These are phyloP conservation scores for Pisolithus sp. DNA, from an alignment of 768 basidiomycete genomes.

Conservation along the genomic window DNA sequence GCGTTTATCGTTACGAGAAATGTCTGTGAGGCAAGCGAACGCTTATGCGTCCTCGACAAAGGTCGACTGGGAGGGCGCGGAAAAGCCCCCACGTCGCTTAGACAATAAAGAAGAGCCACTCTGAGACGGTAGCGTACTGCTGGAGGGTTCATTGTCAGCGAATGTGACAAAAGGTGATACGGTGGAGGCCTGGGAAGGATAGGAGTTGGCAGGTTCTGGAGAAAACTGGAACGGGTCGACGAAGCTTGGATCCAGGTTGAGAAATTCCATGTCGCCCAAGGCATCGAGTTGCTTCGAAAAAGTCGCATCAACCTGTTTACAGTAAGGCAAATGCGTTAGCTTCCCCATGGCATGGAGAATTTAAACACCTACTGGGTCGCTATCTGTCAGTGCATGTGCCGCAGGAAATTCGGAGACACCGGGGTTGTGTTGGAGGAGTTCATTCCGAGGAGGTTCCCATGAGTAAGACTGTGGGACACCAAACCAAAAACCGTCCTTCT, in stretches of 20 bases:
- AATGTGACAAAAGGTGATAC: not conserved
- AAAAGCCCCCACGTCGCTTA: not conserved
- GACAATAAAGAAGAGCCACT: not conserved
- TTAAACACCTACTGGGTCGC: not conserved
- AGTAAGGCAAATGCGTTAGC: not conserved
- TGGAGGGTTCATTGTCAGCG: not conserved
- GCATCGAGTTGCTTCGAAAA: constrained; percentile 3
- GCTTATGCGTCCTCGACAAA: too few species aligned
- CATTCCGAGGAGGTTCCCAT: not conserved
- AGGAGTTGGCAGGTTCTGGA: not conserved
- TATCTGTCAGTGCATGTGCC: not conserved
- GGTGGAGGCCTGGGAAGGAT: not conserved
- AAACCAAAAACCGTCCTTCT: constrained; percentile 10
- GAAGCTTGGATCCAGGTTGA: constrained; percentile 15
- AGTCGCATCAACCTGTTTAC: not conserved
- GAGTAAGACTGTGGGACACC: constrained; percentile 3
- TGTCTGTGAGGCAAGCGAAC: too few species aligned
- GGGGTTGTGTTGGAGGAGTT: not conserved
- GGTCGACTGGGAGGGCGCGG: not conserved
- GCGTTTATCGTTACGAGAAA: too few species aligned
- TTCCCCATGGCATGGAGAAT: not conserved
- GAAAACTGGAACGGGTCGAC: constrained; percentile 18
- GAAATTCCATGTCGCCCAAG: constrained; percentile 9
- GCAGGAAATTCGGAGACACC: not conserved
- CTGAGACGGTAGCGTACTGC: not conserved